These are phyloP conservation scores for Capsella rubella DNA, from an alignment of 441 rosid species.

Conservation along the genomic window DNA sequence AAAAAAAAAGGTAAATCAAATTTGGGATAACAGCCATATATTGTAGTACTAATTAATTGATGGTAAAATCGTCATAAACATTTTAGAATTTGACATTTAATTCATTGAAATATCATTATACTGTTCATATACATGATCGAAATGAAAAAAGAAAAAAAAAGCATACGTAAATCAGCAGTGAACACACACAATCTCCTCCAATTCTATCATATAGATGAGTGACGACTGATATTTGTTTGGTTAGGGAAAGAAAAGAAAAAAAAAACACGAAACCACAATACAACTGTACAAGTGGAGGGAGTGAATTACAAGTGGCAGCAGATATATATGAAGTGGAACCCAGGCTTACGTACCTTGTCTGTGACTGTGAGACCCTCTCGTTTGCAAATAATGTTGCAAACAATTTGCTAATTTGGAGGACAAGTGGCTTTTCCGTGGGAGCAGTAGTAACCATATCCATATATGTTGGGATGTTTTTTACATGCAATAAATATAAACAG, in stretches of 20 bases:
- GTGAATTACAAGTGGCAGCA: conserved; percentile 44
- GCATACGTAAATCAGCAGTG: conserved; percentile 13
- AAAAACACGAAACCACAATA: conserved; percentile 12
- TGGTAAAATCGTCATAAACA: neutral
- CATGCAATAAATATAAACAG: conserved; percentile 11
- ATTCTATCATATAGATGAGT: neutral
- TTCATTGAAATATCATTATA: too few species aligned
- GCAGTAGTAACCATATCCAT: conserved; percentile 29
- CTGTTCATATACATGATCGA: neutral
- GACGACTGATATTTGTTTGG: neutral
- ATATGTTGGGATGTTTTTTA: neutral
- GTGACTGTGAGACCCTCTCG: conserved; percentile 11
- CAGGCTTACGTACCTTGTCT: conserved; percentile 33
- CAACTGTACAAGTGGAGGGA: conserved; percentile 33
- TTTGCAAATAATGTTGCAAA: conserved; percentile 33
- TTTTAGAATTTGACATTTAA: neutral
- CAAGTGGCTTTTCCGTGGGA: conserved; percentile 29
- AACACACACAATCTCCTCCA: conserved; percentile 29
- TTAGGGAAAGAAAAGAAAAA: conserved; percentile 7
- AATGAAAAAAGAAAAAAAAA: neutral
- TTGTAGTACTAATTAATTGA: neutral
- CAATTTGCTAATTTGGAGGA: conserved; percentile 11
- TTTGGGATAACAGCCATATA: neutral
- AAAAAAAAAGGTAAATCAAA: neutral
- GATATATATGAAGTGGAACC: conserved; percentile 15